Percentiles rank a stretch among this genome's conserved stretches.
Conservation (phyloP, 1,284 basidiomycete genomes). For the Trichosporon faecale region DNA sequence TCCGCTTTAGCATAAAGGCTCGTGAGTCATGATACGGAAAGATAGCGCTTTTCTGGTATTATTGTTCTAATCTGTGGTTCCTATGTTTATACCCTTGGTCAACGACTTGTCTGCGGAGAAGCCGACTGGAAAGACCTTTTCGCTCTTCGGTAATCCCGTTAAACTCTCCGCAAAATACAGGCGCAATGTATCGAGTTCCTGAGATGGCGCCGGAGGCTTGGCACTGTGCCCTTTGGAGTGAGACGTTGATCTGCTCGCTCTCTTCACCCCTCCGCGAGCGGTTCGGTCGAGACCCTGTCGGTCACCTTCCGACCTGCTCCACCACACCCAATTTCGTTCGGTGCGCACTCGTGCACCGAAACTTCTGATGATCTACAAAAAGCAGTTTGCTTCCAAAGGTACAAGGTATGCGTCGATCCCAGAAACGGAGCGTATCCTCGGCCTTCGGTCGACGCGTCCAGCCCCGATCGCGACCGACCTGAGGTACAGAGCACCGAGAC, state of each 20-base stretch:
- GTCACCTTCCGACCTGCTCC: background rate
- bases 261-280: background rate
- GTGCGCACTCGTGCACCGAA: background rate
- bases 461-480: background rate
- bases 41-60: background rate
- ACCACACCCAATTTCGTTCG: background rate
- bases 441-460: background rate
- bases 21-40: background rate
- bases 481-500: background rate
- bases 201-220: background rate
- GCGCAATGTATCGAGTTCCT: background rate
- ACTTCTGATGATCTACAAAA: background rate
- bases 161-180: background rate
- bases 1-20: background rate
- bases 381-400: background rate
- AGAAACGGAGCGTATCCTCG: background rate
- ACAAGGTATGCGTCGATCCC: background rate
- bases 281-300: background rate
- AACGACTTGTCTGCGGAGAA: background rate
- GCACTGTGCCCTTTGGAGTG: background rate
- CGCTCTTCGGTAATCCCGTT: background rate
- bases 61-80: background rate
- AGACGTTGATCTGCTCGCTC: background rate
- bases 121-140: background rate
- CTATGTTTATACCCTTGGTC: background rate